Conservation (phyloP, 768 basidiomycete species). For the Leccinum boreale region DNA sequence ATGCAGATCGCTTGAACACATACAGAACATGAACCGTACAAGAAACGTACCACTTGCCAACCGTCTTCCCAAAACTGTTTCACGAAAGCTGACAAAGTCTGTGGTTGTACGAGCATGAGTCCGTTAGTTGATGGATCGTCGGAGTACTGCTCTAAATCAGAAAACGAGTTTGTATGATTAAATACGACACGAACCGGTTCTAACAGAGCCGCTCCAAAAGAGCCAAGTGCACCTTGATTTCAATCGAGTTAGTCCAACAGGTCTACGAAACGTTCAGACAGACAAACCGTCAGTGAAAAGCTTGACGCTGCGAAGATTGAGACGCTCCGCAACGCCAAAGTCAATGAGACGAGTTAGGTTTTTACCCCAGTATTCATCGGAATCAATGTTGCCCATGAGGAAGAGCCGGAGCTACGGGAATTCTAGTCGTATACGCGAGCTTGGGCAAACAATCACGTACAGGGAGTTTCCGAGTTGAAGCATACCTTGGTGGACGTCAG, state of each 20-base stretch:
- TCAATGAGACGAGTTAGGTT: slow-evolving; percentile 55
- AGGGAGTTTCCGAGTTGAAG: slow-evolving; percentile 64
- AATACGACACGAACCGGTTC: slow-evolving; percentile 42
- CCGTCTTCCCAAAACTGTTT: slow-evolving; percentile 65
- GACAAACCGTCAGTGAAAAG: slow-evolving; percentile 68
- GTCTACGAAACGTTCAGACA: not conserved
- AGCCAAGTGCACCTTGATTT: slow-evolving; percentile 74
- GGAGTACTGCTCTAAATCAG: slow-evolving; percentile 46
- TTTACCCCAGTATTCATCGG: slow-evolving; percentile 64
- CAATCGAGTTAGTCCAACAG: slow-evolving; percentile 3
- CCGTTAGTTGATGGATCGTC: slow-evolving; percentile 74
- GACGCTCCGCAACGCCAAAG: slow-evolving; percentile 50
- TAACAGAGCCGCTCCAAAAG: slow-evolving; percentile 87
- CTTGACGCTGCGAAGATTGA: slow-evolving; percentile 67
- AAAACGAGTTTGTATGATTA: not conserved
- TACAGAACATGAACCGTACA: not conserved
- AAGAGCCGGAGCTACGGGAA: slow-evolving; percentile 53
- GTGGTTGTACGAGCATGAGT: slow-evolving; percentile 58
- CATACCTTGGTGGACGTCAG: slow-evolving; percentile 47
- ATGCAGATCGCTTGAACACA: not conserved
- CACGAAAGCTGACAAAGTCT: slow-evolving; percentile 51
- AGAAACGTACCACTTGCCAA: slow-evolving; percentile 75
- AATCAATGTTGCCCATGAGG: slow-evolving; percentile 52
- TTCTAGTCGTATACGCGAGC: not conserved
- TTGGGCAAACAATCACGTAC: slow-evolving; percentile 36